A percentile compares a stretch with the other conserved stretches of the same genome.
These are phyloP conservation scores for Epichloe glyceriae DNA, from an alignment of 2,329 filamentous ascomycete species.

Conservation along the genomic window DNA sequence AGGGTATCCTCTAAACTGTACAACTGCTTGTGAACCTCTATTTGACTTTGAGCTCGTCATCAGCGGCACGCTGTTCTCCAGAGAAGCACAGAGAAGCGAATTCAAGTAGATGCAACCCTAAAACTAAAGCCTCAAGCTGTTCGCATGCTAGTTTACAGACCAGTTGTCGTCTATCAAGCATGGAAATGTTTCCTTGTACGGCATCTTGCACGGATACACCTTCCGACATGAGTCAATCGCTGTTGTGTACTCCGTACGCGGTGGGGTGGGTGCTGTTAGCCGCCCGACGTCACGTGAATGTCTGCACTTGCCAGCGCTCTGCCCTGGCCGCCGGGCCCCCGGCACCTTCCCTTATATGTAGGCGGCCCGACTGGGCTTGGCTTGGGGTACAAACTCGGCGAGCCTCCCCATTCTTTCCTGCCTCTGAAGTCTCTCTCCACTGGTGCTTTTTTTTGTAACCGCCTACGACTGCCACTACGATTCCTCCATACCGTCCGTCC, in stretches of 20 bases:
- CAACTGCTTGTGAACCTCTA: too few relatives aligned
- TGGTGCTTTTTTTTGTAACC: conserved; percentile 20
- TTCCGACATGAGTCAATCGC: too few relatives aligned
- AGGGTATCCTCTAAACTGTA: too few relatives aligned
- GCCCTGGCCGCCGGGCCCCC: neutral
- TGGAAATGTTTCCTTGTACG: neutral
- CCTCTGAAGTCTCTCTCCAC: conserved; percentile 19
- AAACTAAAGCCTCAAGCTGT: too few relatives aligned
- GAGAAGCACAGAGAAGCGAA: too few relatives aligned
- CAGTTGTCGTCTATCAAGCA: too few relatives aligned
- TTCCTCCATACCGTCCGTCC: conserved; percentile 18
- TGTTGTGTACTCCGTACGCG: neutral
- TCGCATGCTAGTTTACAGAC: too few relatives aligned
- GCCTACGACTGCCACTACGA: conserved; percentile 9
- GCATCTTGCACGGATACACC: neutral
- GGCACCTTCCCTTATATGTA: neutral
- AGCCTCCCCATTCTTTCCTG: conserved; percentile 26
- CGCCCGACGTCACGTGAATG: neutral
- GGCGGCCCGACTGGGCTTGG: conserved; percentile 11
- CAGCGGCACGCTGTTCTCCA: too few relatives aligned
- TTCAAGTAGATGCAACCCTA: too few relatives aligned
- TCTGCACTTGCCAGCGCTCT: neutral
- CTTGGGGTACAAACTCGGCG: conserved; percentile 14
- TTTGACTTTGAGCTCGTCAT: too few relatives aligned
- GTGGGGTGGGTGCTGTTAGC: neutral